Percentiles rank a stretch among this genome's conserved stretches.
These are phyloP conservation scores for Flaveria ramosissima DNA, from an alignment of 129 eudicot genomes.

Conservation along the genomic window DNA sequence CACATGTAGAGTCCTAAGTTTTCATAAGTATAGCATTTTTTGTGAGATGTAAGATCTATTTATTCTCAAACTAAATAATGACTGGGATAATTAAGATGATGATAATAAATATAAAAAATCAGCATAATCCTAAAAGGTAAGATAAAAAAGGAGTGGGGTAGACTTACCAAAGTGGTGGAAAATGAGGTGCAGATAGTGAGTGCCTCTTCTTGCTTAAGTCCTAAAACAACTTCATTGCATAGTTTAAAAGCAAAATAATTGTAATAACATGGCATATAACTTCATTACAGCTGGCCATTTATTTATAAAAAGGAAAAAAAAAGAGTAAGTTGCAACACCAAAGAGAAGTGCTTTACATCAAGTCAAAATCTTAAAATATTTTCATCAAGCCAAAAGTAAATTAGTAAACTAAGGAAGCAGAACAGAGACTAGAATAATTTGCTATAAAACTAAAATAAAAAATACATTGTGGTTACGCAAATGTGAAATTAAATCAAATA, in stretches of 20 bases:
- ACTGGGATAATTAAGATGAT: neutral
- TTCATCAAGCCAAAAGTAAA: neutral
- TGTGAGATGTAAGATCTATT: neutral
- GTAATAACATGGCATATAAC: constrained; percentile 20
- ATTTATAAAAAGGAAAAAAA: constrained; percentile 5
- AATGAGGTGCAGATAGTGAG: constrained; percentile 36
- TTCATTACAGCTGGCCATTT: constrained; percentile 24
- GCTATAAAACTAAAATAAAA: neutral
- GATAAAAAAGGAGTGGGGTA: constrained; percentile 5
- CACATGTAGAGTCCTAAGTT: neutral
- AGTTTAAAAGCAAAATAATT: constrained; percentile 28
- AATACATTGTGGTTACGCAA: constrained; percentile 14
- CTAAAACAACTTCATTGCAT: constrained; percentile 31
- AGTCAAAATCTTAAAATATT: constrained; percentile 24
- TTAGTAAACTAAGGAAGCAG: neutral
- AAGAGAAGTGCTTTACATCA: constrained; percentile 28
- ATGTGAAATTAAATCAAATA: constrained; percentile 13
- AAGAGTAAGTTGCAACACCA: constrained; percentile 11
- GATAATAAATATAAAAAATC: neutral
- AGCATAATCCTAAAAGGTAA: neutral
- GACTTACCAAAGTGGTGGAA: constrained; percentile 36
- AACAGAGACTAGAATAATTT: neutral
- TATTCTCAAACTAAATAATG: neutral
- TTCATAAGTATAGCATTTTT: neutral
- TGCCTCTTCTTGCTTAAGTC: constrained; percentile 31